These are phyloP conservation scores for Aspergillus unguis DNA, from an alignment of 2,329 filamentous ascomycete genomes.

Conservation along the genomic window DNA sequence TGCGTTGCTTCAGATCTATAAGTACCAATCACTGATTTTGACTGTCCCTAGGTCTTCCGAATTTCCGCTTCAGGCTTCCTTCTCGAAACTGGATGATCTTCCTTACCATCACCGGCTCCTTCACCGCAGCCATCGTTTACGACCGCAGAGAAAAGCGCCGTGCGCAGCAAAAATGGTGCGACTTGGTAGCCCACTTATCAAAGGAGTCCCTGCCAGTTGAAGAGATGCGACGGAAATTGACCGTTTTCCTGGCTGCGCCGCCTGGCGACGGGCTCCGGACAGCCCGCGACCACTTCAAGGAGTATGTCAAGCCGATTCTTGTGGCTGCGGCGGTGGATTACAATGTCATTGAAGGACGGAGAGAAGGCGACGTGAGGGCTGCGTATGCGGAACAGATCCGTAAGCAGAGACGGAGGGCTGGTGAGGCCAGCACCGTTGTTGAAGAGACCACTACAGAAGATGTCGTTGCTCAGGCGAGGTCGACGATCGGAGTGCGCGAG, in stretches of 20 bases:
- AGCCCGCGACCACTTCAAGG: constrained; percentile 92
- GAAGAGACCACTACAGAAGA: constrained; percentile 54
- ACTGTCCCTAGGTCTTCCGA: constrained; percentile 65
- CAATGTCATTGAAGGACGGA: constrained; percentile 88
- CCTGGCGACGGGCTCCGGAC: constrained; percentile 79
- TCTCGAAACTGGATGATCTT: constrained; percentile 99
- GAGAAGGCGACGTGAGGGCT: constrained; percentile 88
- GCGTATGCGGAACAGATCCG: constrained; percentile 83
- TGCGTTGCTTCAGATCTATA: not conserved
- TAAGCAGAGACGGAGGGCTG: constrained; percentile 58
- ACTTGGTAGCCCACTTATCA: constrained; percentile 78
- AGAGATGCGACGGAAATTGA: constrained; percentile 76
- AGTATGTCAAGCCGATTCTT: constrained; percentile 91
- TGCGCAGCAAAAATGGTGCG: constrained; percentile 81
- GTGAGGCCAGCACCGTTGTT: constrained; percentile 49
- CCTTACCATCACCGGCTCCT: constrained; percentile 71
- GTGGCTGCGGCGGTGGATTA: constrained; percentile 89
- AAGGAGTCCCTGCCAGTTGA: constrained; percentile 69
- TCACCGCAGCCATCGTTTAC: constrained; percentile 80
- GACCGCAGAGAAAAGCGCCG: constrained; percentile 87
- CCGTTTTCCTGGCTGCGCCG: constrained; percentile 79
- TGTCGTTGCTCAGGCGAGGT: constrained; percentile 61
- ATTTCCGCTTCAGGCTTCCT: constrained; percentile 76
- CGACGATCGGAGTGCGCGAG: constrained; percentile 63
- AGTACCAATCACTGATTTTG: not conserved